Evolutionary conservation across 208 protist genomes (phyloP), one percentile per base, ranked within the genome.

Genomic region (Trypanosoma grayi): DNA sequence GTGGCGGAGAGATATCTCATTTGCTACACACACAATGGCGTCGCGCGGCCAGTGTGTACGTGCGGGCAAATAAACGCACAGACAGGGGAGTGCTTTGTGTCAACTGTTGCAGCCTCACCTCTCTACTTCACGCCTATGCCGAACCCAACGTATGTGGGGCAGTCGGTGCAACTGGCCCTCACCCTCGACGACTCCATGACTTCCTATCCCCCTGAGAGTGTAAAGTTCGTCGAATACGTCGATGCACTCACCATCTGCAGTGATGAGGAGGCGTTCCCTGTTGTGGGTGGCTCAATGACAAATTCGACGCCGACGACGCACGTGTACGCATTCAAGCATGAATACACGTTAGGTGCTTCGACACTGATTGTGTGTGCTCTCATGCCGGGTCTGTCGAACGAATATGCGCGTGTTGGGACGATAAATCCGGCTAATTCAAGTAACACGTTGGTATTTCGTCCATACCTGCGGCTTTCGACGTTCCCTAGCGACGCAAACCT

Each of bases 91-190:
- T 96, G 90, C 66, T 94, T 68, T 71, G 44, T 96, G 13, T 58
- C 57, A 14, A 81, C 75, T 22, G 55, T 76, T 22, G 54, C 66
- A 9, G 77, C 79, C 11, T 76, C 82, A 0, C 78, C 83, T 14
- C 59, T 79, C 40, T 74, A 31, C 45, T 91, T 93, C 62, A 60
- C 48, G 14, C 43, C 68, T 9, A 48, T 53, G 9, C 87, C 84
- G 44, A 60, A 56, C 27, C 85, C 90, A 39, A 87, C 77, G 7
- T 96, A 96, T 66, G 90, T 92, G 16, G 90, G 90, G 1, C 80
- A 96, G 73, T 83, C 67, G 20, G 75, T 96, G 53, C 80, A 72
- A 8, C 60, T 96, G 20, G 1, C 14, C 8, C 41, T 76, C 46
- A 62, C 34, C 14, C 55, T 76, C 20, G 70, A 75, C 28, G 48